Base-by-base conservation (phyloP, 192 early-diverging fungal species). In the Coemansia sp. region DNA sequence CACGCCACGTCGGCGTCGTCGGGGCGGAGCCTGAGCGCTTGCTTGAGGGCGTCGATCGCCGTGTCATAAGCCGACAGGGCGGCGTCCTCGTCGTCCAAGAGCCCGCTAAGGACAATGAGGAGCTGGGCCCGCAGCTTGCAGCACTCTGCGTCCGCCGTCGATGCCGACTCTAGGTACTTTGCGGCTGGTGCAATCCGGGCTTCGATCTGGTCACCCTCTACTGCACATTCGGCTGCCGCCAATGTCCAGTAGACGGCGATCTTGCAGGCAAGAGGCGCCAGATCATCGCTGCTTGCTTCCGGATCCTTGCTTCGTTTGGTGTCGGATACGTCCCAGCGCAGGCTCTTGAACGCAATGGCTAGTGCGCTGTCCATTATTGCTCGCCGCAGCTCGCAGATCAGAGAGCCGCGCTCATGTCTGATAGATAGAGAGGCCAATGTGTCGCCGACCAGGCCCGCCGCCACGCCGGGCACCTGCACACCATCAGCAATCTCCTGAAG, bases 181-280 rank as follows among this genome's bases (percentile, higher is more conserved):
- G 56, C 44, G 18, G 64, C 60, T 8, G 62, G 54, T 27, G 31
- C 50, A 27, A 52, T 47, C 39, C 45, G 58, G 21, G 18, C 44
- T 54, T 54, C 75, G 42, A 61, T 76, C 49, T 17, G 27, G 25
- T 69, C 61, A 7, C 74, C 66, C 16, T 71, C 54, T 0, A 66
- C 72, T 17, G 69, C 49, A 7, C 58, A 47, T 27, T 70, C 76
- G 13, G 71, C 51, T 1, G 64, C 61, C 2, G 79, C 78, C 34
- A 83, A 56, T 5, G 84, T 78, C 72, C 79, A 78, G 40, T 77
- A 76, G 26, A 81, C 76, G 6, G 78, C 33, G 17, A 66, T 60
- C 27, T 74, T 72, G 16, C 47, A 45, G 2, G 51, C 56, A 16
- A 34, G 31, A 23, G 40, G 25, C 20, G 38, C 43, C 19, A 34